Conservation (phyloP, 768 basidiomycete genomes). For the Mycena vitilis region DNA sequence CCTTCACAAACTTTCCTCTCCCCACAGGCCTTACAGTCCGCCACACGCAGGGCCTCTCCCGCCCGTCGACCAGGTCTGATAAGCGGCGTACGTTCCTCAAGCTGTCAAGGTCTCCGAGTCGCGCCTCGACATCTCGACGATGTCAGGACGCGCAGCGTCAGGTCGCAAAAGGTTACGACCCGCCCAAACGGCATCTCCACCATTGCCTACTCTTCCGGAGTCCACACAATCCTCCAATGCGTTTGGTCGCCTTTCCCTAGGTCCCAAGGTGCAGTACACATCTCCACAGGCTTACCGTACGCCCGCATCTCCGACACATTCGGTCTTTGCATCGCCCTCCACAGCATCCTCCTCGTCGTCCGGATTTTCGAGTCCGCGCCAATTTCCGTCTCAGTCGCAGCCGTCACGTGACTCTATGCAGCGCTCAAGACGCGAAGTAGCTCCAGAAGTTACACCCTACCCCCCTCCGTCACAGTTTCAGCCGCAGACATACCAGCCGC, state of each 20-base stretch:
- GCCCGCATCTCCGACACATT: not conserved
- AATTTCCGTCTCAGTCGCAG: constrained; percentile 13
- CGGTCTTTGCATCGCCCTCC: not conserved
- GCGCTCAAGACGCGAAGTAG: not conserved
- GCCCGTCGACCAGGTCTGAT: not conserved
- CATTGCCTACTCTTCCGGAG: constrained; percentile 1
- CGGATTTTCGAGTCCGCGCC: constrained; percentile 10
- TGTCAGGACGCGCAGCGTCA: constrained; percentile 35
- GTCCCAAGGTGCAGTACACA: not conserved
- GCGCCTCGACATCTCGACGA: constrained; percentile 4
- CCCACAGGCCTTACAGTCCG: not conserved
- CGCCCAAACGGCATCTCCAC: constrained; percentile 5
- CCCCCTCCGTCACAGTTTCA: not conserved
- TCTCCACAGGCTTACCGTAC: constrained; percentile 3
- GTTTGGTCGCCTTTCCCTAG: not conserved
- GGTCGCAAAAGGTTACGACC: constrained; percentile 30
- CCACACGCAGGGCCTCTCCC: not conserved
- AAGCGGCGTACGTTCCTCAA: not conserved
- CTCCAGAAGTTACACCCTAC: constrained; percentile 11
- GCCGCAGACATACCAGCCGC: constrained; percentile 13
- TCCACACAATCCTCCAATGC: not conserved
- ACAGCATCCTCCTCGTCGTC: constrained; percentile 8
- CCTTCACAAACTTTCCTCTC: constrained; percentile 5
- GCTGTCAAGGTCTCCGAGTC: not conserved
- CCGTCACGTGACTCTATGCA: constrained; percentile 14